phyloP scores from a whole-genome alignment of 2,329 filamentous ascomycete species.

The Colletotrichum truncatum region DNA sequence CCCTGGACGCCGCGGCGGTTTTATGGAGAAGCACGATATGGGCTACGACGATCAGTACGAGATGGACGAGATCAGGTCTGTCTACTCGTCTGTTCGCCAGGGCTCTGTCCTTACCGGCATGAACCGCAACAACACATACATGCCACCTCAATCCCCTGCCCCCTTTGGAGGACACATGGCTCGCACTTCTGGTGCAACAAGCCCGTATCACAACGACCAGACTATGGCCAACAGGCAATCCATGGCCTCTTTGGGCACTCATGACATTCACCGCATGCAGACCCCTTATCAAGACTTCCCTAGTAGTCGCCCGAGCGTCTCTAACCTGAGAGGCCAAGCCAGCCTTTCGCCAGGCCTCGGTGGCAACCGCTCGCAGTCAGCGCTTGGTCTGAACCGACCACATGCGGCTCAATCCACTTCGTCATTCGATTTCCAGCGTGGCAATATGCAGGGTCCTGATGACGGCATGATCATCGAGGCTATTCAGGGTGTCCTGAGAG shows the following conservation, averaged over 20 bases:
- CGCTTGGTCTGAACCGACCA: slow-evolving; percentile 57
- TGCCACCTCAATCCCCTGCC: slow-evolving; percentile 84
- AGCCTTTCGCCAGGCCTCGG: slow-evolving; percentile 56
- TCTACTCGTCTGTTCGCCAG: slow-evolving; percentile 91
- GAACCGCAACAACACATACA: slow-evolving; percentile 72
- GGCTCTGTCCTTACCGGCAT: slow-evolving; percentile 91
- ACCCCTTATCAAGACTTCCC: slow-evolving; percentile 68
- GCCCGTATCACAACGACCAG: slow-evolving; percentile 53
- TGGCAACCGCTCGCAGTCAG: slow-evolving; percentile 52
- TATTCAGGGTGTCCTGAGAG: slow-evolving; percentile 82
- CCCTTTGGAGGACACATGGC: slow-evolving; percentile 65
- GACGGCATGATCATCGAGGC: slow-evolving; percentile 85
- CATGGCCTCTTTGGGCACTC: slow-evolving; percentile 71
- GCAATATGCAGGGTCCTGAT: slow-evolving; percentile 70
- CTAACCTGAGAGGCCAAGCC: slow-evolving; percentile 61
- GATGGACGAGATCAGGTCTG: slow-evolving; percentile 97
- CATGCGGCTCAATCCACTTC: slow-evolving; percentile 58
- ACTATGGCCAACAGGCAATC: slow-evolving; percentile 73
- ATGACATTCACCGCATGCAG: slow-evolving; percentile 57
- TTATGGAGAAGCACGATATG: slow-evolving; percentile 70
- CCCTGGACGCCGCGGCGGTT: slow-evolving; percentile 84
- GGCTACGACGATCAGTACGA: slow-evolving; percentile 84
- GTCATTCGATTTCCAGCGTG: slow-evolving; percentile 70
- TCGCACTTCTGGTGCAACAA: slow-evolving; percentile 53
- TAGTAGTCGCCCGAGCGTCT: slow-evolving; percentile 67